A percentile compares a stretch with the other conserved stretches of the same genome.
phyloP scores from a whole-genome alignment of 2,329 filamentous ascomycete species.

The Penicillium hesseltinei region DNA sequence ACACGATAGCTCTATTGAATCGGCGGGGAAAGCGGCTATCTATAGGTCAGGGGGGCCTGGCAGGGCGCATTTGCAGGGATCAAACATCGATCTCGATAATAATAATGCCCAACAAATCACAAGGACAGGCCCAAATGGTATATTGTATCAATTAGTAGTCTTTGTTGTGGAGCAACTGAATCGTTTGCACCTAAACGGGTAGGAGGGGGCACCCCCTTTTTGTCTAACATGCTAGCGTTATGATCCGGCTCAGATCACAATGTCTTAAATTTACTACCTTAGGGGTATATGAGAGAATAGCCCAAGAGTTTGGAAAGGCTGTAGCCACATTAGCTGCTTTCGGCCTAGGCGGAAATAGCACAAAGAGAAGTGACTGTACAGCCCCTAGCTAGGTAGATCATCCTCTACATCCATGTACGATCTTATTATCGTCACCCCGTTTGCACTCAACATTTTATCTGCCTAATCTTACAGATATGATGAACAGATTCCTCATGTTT shows the following conservation, averaged over 20 bases:
- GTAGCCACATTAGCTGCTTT: background rate
- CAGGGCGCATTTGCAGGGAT: background rate
- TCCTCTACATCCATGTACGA: background rate
- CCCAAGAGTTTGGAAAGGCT: background rate
- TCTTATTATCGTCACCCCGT: too few species aligned
- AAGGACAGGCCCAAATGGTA: background rate
- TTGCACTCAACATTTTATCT: background rate
- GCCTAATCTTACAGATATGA: background rate
- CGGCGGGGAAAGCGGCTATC: background rate
- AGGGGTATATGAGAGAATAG: background rate
- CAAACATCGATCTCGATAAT: background rate
- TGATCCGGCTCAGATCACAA: background rate
- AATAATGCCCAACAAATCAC: background rate
- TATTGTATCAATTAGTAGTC: background rate
- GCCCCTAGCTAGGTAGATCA: background rate
- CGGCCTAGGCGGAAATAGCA: background rate
- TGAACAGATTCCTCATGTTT: constrained; percentile 11
- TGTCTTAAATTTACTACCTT: background rate
- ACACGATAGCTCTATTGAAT: background rate
- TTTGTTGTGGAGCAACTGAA: background rate
- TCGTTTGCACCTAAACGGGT: background rate
- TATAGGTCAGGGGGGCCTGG: background rate
- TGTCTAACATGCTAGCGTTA: background rate
- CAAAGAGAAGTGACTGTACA: background rate
- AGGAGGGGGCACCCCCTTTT: background rate